phyloP scores from a whole-genome alignment of 2,329 filamentous ascomycete genomes.

The Trichoderma guizhouense region DNA sequence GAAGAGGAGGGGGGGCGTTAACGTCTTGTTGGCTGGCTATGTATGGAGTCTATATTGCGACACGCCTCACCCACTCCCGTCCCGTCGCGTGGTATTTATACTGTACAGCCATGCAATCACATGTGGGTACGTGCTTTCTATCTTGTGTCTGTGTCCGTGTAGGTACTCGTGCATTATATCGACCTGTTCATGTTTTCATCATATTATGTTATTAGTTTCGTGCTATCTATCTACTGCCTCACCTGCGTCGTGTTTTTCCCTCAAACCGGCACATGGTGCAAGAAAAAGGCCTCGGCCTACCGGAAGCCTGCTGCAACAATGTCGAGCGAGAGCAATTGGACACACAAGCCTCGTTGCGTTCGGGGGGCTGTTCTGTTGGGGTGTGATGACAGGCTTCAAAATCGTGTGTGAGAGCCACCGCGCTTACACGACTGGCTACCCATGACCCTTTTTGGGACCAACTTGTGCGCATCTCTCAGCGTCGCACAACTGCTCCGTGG shows the following conservation, averaged over 20 bases:
- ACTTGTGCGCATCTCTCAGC: not conserved
- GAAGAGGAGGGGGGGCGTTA: not conserved
- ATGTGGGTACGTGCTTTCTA: not conserved
- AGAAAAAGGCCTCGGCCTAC: not conserved
- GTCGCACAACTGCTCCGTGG: not conserved
- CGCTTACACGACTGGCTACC: conserved; percentile 6
- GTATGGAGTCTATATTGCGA: not conserved
- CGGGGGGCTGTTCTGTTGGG: not conserved
- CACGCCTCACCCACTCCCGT: conserved; percentile 6
- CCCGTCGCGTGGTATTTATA: not conserved
- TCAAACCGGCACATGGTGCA: not conserved
- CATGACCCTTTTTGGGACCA: conserved; percentile 4
- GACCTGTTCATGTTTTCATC: not conserved
- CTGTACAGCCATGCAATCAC: conserved; percentile 9
- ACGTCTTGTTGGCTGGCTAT: not conserved
- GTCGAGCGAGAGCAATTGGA: not conserved
- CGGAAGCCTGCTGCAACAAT: not conserved
- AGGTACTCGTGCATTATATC: not conserved
- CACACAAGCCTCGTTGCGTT: not conserved
- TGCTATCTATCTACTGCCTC: not conserved
- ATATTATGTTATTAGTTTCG: not conserved
- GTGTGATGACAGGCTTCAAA: not conserved
- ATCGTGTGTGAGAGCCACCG: not conserved
- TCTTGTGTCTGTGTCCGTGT: not conserved
- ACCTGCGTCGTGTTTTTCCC: not conserved